Percentiles rank a stretch among this genome's conserved stretches.
Conservation (phyloP, 1,284 basidiomycete genomes). For the Apiotrichum montevideense region DNA sequence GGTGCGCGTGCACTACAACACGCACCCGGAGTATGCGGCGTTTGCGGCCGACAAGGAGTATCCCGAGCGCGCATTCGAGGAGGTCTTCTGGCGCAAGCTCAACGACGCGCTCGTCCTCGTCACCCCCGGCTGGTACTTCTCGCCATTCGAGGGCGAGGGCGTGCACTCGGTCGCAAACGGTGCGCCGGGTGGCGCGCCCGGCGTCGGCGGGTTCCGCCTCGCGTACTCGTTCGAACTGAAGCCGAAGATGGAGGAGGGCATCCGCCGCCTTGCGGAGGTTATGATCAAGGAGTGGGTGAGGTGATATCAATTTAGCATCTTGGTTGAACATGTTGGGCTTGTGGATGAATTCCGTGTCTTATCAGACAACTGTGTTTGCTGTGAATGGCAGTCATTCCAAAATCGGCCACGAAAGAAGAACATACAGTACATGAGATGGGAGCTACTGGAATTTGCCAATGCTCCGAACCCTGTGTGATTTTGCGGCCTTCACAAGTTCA, state of each 20-base stretch:
- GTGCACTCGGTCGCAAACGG: slow-evolving; percentile 5
- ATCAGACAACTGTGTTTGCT: too few species aligned
- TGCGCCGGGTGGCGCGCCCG: slow-evolving; percentile 16
- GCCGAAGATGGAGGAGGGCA: slow-evolving; percentile 19
- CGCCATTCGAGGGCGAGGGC: slow-evolving; percentile 19
- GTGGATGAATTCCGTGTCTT: too few species aligned
- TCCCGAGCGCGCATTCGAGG: slow-evolving; percentile 14
- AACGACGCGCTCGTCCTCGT: slow-evolving; percentile 19
- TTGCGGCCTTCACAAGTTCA: too few species aligned
- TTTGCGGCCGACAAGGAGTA: slow-evolving; percentile 1
- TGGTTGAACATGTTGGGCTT: too few species aligned
- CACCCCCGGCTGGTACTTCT: slow-evolving; percentile 27
- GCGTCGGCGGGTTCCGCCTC: slow-evolving; percentile 24
- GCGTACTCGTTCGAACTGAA: slow-evolving; percentile 22
- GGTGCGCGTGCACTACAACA: slow-evolving; percentile 22
- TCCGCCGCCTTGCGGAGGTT: slow-evolving; percentile 16
- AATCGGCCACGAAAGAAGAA: too few species aligned
- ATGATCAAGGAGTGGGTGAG: slow-evolving; percentile 15
- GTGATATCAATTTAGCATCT: neutral
- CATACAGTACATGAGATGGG: too few species aligned
- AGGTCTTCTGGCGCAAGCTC: slow-evolving; percentile 18
- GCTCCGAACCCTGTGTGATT: too few species aligned
- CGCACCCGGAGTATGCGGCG: slow-evolving; percentile 15
- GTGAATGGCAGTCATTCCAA: too few species aligned
- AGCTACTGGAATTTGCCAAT: too few species aligned